Conservation (phyloP, 805 yeast genomes). For the Candida ipomoeae region DNA sequence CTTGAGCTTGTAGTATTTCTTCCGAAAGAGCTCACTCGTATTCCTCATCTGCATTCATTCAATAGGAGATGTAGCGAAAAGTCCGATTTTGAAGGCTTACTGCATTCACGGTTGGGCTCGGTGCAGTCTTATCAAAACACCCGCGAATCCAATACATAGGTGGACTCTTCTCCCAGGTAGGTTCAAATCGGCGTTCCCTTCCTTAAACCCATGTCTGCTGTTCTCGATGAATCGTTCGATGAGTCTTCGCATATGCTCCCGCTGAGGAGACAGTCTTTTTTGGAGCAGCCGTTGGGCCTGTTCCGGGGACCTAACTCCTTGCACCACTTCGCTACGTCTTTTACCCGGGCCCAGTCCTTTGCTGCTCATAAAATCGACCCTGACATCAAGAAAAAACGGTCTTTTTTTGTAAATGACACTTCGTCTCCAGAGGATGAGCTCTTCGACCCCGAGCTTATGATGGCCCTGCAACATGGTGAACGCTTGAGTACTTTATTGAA, state of each 20-base stretch:
- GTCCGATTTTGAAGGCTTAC: background rate
- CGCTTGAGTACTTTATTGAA: conserved; percentile 52
- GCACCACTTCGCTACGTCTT: conserved; percentile 75
- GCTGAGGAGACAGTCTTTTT: conserved; percentile 16
- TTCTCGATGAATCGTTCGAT: conserved; percentile 12
- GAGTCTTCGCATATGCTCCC: conserved; percentile 11
- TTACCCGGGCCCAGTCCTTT: conserved; percentile 65
- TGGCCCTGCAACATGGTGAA: conserved; percentile 62
- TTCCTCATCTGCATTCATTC: background rate
- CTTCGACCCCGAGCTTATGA: conserved; percentile 63
- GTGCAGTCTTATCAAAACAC: conserved; percentile 4
- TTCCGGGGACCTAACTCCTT: conserved; percentile 65
- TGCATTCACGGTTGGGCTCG: background rate
- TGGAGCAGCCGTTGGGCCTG: conserved; percentile 46
- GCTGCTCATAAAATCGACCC: conserved; percentile 47
- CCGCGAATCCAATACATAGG: background rate
- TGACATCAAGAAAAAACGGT: conserved; percentile 55
- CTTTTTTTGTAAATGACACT: conserved; percentile 47
- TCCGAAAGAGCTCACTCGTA: no score
- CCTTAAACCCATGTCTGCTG: conserved; percentile 10
- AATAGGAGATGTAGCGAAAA: background rate
- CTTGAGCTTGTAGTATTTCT: no score
- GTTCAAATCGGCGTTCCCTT: no score
- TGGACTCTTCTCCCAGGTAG: background rate
- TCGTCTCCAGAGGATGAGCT: conserved; percentile 47